Evolutionary conservation across 768 basidiomycete genomes (phyloP).

Genomic region (Phlegmacium glaucopus): DNA sequence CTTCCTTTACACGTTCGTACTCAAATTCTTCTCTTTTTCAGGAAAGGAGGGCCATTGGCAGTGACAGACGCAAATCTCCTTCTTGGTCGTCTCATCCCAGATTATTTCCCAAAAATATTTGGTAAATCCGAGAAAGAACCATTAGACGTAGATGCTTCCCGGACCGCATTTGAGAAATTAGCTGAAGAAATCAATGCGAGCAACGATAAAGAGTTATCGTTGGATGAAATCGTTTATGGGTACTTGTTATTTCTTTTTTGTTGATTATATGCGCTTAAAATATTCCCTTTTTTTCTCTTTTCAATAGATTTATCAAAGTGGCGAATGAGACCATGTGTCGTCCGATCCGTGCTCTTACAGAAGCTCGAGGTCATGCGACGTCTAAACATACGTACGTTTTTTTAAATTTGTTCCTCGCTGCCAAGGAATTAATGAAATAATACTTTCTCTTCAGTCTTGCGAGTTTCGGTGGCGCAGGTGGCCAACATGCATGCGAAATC

Average conservation of each 20-base stretch:
- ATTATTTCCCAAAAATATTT: constrained; percentile 94
- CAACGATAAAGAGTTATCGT: constrained; percentile 51
- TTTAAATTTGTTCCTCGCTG: constrained; percentile 1
- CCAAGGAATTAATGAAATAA: background rate
- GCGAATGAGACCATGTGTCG: constrained; percentile 97
- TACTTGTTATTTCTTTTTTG: constrained; percentile 27
- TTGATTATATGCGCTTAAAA: background rate
- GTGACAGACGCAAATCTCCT: constrained; percentile 92
- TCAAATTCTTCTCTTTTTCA: constrained; percentile 21
- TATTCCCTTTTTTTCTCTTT: background rate
- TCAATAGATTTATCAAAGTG: constrained; percentile 81
- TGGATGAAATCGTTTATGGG: constrained; percentile 92
- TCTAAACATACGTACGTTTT: constrained; percentile 58
- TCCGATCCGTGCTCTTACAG: constrained; percentile 88
- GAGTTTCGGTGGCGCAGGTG: constrained; percentile 87
- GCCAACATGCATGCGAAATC: constrained; percentile 93
- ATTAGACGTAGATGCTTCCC: constrained; percentile 72
- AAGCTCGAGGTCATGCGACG: constrained; percentile 83
- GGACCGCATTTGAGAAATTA: constrained; percentile 61
- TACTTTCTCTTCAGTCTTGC: constrained; percentile 52
- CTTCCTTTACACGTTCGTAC: background rate
- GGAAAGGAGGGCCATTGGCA: constrained; percentile 89
- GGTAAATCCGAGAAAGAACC: constrained; percentile 86
- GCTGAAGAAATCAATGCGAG: constrained; percentile 67
- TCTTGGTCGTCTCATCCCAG: constrained; percentile 83